Percentiles rank a stretch among this genome's conserved stretches.
Conservation (phyloP, 2,329 filamentous ascomycete species). For the Venturia aucupariae region DNA sequence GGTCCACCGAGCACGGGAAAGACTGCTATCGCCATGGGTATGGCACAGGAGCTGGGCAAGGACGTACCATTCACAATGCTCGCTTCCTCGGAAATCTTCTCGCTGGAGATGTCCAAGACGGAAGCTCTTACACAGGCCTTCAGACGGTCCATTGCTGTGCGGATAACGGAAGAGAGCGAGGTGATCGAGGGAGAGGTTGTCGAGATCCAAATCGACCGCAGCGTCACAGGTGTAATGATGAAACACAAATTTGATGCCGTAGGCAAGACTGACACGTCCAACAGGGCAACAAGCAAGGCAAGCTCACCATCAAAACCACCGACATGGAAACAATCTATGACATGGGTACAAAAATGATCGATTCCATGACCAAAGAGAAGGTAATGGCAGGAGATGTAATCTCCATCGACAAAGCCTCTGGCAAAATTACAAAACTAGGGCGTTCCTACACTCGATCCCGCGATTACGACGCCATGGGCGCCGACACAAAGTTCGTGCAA, state of each 20-base stretch:
- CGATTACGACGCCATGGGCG: slow-evolving; percentile 98
- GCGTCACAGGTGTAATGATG: slow-evolving; percentile 67
- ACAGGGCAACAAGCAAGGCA: slow-evolving; percentile 88
- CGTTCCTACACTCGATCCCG: slow-evolving; percentile 88
- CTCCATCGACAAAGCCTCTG: slow-evolving; percentile 95
- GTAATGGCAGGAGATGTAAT: slow-evolving; percentile 98
- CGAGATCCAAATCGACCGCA: slow-evolving; percentile 96
- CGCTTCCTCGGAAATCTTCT: slow-evolving; percentile 95
- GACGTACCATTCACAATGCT: slow-evolving; percentile 97
- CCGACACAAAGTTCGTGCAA: slow-evolving; percentile 95
- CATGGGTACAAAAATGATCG: slow-evolving; percentile 99
- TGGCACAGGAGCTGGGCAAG: slow-evolving; percentile 88
- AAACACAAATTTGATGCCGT: background rate
- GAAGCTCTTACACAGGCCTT: slow-evolving; percentile 98
- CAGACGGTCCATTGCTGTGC: slow-evolving; percentile 92
- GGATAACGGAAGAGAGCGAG: slow-evolving; percentile 98
- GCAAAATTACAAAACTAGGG: slow-evolving; percentile 95
- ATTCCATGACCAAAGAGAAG: slow-evolving; percentile 98
- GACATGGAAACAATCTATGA: slow-evolving; percentile 99
- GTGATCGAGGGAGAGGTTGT: slow-evolving; percentile 99
- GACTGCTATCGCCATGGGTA: slow-evolving; percentile 96
- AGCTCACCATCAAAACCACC: slow-evolving; percentile 97
- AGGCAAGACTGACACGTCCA: background rate
- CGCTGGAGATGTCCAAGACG: slow-evolving; percentile 98
- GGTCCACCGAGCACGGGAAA: slow-evolving; percentile 96